Base-by-base conservation (phyloP, 768 basidiomycete species). In the Tephrocybe sp. region DNA sequence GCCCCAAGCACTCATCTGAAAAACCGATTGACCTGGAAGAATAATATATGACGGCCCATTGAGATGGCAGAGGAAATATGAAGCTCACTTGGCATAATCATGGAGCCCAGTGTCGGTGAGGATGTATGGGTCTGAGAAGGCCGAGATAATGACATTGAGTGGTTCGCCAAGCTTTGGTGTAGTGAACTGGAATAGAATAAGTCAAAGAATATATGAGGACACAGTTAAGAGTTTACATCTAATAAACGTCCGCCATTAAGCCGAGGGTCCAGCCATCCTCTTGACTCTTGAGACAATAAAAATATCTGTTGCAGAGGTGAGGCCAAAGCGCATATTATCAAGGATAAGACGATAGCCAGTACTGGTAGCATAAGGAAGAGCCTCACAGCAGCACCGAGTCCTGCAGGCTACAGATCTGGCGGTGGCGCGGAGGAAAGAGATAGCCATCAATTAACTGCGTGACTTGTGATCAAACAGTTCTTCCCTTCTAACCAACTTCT, bases 141-240 rank as follows among this genome's bases (percentile, higher is more conserved):
- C 85, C 22, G 89, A 87, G 39, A 94, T 84, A 60, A 94, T 87
- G 41, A 90, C 75, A 60, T 94, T 94, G 51, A 94, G 68, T 11
- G 92, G 92, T 68, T 94, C 92, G 38, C 92, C 92, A 31, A 74
- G 74, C 52, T 72, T 70, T 48, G 74, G 74, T 4, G 77, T 82
- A 7, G 87, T 84, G 66, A 75, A 89, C 89, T 91, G 48, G 26
- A 52, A 45, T 19, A 48, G 39, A 23, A 9, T 40, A 20, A 54
- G 40, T 40, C 23, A 36, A 52, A 39, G 10, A 16, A 39, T 32
- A 10, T n/a, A 49, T 14, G 7, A 10, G 33, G 42, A 34, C 17
- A 23, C n/a, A 13, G 31, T 7, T 12, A 16, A 59, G 35, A 36
- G 33, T 84, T 63, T 59, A 92, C 91, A 62, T 94, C 91, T 36